phyloP scores from a whole-genome alignment of 176 grass and related monocot species.

The Aegilops longissima region DNA sequence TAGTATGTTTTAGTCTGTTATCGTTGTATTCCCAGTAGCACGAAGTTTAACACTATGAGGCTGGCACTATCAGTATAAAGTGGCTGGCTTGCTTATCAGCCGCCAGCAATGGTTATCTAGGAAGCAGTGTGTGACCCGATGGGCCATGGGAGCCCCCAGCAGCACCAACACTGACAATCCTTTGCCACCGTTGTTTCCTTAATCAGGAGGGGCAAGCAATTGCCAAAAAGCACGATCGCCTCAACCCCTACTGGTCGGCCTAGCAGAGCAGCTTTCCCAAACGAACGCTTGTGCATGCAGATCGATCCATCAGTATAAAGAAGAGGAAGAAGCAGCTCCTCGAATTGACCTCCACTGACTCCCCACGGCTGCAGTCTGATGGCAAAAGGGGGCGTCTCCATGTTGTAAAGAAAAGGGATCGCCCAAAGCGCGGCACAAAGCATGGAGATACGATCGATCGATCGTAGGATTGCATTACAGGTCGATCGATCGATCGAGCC shows the following conservation, averaged over 20 bases:
- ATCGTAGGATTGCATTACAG: not conserved
- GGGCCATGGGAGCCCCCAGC: constrained; percentile 22
- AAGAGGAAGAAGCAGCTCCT: constrained; percentile 4
- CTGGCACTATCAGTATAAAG: constrained; percentile 29
- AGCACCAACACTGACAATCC: constrained; percentile 23
- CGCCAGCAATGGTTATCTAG: not conserved
- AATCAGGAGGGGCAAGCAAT: constrained; percentile 44
- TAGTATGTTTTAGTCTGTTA: not conserved
- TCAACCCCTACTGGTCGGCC: constrained; percentile 10
- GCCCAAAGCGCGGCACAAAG: constrained; percentile 24
- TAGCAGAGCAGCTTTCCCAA: not conserved
- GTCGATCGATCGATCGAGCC: not conserved
- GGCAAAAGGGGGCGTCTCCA: constrained; percentile 30
- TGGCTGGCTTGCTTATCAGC: not conserved
- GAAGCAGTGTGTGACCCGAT: not conserved
- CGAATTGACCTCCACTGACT: constrained; percentile 42
- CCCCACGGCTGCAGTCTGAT: constrained; percentile 36
- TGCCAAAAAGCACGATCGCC: not conserved
- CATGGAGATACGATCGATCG: constrained; percentile 25
- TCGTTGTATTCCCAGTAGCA: not conserved
- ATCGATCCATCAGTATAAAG: constrained; percentile 18
- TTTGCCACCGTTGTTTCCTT: constrained; percentile 47
- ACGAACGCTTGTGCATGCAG: constrained; percentile 22
- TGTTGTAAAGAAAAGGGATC: constrained; percentile 33
- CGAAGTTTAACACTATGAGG: not conserved